Base-by-base conservation (phyloP, 306 rosid species). In the Trichosanthes truncata region DNA sequence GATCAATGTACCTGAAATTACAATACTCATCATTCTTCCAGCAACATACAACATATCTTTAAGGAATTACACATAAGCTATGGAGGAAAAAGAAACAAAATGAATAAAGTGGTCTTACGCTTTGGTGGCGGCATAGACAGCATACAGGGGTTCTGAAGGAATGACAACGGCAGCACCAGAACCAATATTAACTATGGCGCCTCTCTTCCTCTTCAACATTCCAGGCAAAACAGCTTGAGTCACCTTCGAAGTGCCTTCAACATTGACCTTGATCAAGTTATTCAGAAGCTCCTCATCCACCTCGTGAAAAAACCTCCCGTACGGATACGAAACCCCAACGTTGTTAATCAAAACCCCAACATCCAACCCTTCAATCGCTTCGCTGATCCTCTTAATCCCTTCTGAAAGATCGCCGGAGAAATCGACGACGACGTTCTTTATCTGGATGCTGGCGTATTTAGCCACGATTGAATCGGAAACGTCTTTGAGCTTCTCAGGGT, bases 41-140 rank as follows among this genome's bases (percentile, higher is more conserved):
- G 20, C 65, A 81, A 62, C 74, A 4, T 3, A 15, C 48, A 78
- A 2, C 81, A 62, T 7, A 20, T n/a, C 60, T 0, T 61, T 40
- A 33, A n/a, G 49, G 46, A 59, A 10, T 20, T 26, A 61, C 33
- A 15, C 46, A 55, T n/a, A 26, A 66, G 59, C 43, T 21, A 43
- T 7, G 18, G 20, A 45, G 10, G 11, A 35, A 43, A 61, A 17
- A 12, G 3, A 69, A 2, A 59, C 49, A 13, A 13, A 56, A 18
- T 6, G 7, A 51, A 75, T 0, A 26, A 60, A 40, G 10, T 41
- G 18, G 20, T 80, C 91, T 88, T 76, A 96, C 99, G 98, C 94
- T 91, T 96, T 96, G 6, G 98, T 84, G 61, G 99, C 98, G 2
- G 99, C 99, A 67, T 96, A 96, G 80, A 96, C 93, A 83, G 98